These are phyloP conservation scores for Planoprotostelium fungivorum DNA, from an alignment of 78 protist species.

Conservation along the genomic window DNA sequence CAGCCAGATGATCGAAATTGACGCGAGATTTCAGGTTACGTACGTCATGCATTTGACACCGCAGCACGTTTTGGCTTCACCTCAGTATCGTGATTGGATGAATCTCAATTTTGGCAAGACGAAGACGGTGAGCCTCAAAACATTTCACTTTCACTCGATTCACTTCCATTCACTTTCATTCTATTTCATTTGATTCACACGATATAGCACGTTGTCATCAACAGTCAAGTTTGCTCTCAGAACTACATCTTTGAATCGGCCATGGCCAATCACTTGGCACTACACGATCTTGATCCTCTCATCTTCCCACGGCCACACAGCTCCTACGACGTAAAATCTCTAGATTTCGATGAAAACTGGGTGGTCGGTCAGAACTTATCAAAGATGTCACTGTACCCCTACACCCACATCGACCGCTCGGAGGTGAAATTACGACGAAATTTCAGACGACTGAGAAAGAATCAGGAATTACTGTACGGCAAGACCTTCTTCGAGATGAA, in stretches of 20 bases:
- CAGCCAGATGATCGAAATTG: neutral
- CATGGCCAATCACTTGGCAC: neutral
- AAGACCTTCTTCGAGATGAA: neutral
- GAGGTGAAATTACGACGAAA: too few species aligned
- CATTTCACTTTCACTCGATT: too few species aligned
- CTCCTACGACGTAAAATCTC: neutral
- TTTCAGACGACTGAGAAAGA: too few species aligned
- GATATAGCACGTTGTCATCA: neutral
- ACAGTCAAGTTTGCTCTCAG: neutral
- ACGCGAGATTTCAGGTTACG: neutral
- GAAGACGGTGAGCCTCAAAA: neutral
- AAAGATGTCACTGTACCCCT: neutral
- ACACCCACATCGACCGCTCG: neutral
- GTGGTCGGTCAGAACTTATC: neutral
- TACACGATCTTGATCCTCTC: neutral
- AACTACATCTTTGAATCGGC: neutral
- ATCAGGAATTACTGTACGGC: neutral
- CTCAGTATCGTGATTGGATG: neutral
- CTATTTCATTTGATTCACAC: neutral
- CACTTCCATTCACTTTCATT: neutral
- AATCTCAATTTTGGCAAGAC: neutral
- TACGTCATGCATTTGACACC: neutral
- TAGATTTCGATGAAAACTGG: neutral
- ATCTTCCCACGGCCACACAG: neutral
- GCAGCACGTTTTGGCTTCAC: neutral